Conservation (phyloP, 768 basidiomycete species). For the Kondoa malvinella region DNA sequence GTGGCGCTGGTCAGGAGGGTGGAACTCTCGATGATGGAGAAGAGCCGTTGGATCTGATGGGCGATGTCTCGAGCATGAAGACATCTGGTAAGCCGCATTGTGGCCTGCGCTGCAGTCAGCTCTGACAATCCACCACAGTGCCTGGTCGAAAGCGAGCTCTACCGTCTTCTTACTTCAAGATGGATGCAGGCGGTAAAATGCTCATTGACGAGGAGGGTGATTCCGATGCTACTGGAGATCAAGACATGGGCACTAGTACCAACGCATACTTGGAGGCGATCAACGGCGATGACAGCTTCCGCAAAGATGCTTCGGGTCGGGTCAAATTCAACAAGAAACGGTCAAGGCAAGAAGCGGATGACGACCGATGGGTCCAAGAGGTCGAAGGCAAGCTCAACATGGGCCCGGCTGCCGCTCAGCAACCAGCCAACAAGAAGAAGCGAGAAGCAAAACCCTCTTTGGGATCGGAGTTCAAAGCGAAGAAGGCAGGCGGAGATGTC, state of each 20-base stretch:
- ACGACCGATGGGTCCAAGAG: conserved; percentile 47
- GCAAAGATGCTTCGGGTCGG: conserved; percentile 60
- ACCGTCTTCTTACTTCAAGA: conserved; percentile 53
- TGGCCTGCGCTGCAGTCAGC: conserved; percentile 34
- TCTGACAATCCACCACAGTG: conserved; percentile 17
- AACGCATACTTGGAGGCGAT: conserved; percentile 67
- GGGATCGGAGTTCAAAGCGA: conserved; percentile 88
- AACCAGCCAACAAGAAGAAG: conserved; percentile 38
- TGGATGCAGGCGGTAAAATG: conserved; percentile 46
- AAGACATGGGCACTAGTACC: conserved; percentile 66
- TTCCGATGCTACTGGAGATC: conserved; percentile 58
- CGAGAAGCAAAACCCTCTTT: conserved; percentile 40
- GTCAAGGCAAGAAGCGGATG: conserved; percentile 38
- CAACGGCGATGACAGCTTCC: conserved; percentile 76
- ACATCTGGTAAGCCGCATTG: conserved; percentile 30
- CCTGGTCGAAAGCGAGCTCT: conserved; percentile 13
- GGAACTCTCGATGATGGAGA: conserved; percentile 66
- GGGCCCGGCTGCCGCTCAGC: conserved; percentile 30
- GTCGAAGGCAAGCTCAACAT: conserved; percentile 46
- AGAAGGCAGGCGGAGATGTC: conserved; percentile 89
- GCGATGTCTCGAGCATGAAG: conserved; percentile 40
- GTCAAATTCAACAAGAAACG: conserved; percentile 94
- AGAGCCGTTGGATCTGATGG: conserved; percentile 84
- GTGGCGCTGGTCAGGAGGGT: conserved; percentile 36
- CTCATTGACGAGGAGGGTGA: conserved; percentile 33